These are phyloP conservation scores for Rhodofomes roseus DNA, from an alignment of 1,284 basidiomycete species.

Conservation along the genomic window DNA sequence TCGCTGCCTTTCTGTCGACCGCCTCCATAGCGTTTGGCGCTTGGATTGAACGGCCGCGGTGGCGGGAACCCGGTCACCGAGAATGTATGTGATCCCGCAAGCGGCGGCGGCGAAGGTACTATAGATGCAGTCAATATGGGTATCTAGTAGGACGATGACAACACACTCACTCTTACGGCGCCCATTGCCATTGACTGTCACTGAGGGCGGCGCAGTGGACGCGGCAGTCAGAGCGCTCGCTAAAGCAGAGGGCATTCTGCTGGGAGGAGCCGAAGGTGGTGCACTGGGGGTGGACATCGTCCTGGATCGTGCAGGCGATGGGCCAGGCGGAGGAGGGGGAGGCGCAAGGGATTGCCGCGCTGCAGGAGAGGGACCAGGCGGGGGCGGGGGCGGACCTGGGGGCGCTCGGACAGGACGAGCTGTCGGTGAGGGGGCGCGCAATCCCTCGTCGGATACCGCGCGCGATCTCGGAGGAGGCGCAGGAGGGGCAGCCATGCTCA, in stretches of 20 bases:
- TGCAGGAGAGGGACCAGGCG: slow-evolving; percentile 30
- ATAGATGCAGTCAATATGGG: slow-evolving; percentile 7
- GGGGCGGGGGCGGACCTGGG: slow-evolving; percentile 32
- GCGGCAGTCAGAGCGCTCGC: slow-evolving; percentile 9
- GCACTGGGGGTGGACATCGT: slow-evolving; percentile 19
- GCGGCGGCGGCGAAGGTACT: slow-evolving; percentile 77
- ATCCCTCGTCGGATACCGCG: slow-evolving; percentile 20
- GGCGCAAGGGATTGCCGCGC: slow-evolving; percentile 20
- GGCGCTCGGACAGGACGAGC: slow-evolving; percentile 13
- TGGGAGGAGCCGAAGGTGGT: slow-evolving; percentile 18
- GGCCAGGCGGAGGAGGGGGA: slow-evolving; percentile 18
- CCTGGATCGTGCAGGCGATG: slow-evolving; percentile 7
- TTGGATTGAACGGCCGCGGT: slow-evolving; percentile 58
- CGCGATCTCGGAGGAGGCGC: slow-evolving; percentile 26
- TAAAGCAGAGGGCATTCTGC: slow-evolving; percentile 20
- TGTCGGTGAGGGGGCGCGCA: slow-evolving; percentile 12
- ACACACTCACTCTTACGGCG: slow-evolving; percentile 51
- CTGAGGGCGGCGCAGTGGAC: slow-evolving; percentile 8
- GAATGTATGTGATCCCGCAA: slow-evolving; percentile 64
- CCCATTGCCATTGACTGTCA: slow-evolving; percentile 23
- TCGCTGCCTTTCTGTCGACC: slow-evolving; percentile 63
- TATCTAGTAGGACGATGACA: not conserved
- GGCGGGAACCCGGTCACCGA: slow-evolving; percentile 71
- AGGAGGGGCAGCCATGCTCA: slow-evolving; percentile 18
- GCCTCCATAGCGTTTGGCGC: slow-evolving; percentile 52